Conservation (phyloP, 805 yeast genomes). For the Saturnispora halmiae region DNA sequence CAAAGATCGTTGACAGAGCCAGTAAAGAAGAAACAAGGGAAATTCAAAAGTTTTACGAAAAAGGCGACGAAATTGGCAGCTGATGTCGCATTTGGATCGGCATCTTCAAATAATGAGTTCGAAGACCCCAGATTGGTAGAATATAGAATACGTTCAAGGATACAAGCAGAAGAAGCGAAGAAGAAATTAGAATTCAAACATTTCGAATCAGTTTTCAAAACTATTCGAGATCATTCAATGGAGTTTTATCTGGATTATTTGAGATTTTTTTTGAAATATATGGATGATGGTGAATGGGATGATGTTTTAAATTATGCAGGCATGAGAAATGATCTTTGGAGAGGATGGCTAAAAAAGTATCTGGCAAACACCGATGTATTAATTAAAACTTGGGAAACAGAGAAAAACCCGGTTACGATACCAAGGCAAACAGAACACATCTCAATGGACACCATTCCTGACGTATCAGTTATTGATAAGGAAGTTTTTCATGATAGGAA, state of each 20-base stretch:
- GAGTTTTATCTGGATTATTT: constrained; percentile 25
- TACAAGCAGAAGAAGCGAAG: constrained; percentile 10
- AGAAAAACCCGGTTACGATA: neutral
- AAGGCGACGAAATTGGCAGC: constrained; percentile 26
- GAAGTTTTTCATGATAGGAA: constrained; percentile 25
- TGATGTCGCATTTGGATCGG: constrained; percentile 27
- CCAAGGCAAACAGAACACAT: neutral
- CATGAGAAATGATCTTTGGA: constrained; percentile 26
- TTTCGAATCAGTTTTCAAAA: constrained; percentile 12
- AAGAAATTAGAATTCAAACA: constrained; percentile 16
- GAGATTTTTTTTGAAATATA: constrained; percentile 25
- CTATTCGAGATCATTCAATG: constrained; percentile 17
- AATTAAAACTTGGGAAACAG: constrained; percentile 15
- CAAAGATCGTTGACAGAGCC: neutral
- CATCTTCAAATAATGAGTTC: constrained; percentile 5
- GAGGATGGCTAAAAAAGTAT: constrained; percentile 22
- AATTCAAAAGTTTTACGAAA: constrained; percentile 19
- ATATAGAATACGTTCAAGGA: neutral
- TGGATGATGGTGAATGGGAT: constrained; percentile 26
- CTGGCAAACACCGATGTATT: constrained; percentile 15
- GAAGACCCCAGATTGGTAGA: constrained; percentile 3
- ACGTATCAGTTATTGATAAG: constrained; percentile 15
- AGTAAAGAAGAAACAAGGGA: neutral
- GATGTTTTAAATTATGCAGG: constrained; percentile 27
- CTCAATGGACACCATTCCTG: constrained; percentile 11